A percentile compares a stretch with the other conserved stretches of the same genome.
phyloP scores from a whole-genome alignment of 441 rosid genomes.

The Gossypium laxum region DNA sequence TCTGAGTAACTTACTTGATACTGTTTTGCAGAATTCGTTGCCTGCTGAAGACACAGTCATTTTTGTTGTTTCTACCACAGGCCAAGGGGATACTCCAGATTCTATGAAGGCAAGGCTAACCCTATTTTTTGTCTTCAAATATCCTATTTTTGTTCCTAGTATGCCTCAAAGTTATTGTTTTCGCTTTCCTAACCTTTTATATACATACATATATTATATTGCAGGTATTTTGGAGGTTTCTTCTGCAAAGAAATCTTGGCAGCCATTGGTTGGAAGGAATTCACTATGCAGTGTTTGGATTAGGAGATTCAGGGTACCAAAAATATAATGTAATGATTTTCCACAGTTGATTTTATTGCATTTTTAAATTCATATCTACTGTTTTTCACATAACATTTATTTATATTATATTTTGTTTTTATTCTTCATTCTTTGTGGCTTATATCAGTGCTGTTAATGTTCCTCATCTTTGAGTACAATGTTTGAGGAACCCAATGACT shows the following conservation, averaged over 20 bases:
- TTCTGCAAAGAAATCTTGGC: slow-evolving; percentile 54
- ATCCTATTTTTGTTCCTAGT: neutral
- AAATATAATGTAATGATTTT: slow-evolving; percentile 60
- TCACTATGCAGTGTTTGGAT: slow-evolving; percentile 71
- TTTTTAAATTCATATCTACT: neutral
- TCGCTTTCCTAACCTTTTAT: slow-evolving; percentile 14
- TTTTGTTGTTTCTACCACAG: slow-evolving; percentile 85
- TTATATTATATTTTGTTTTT: neutral
- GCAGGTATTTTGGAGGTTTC: slow-evolving; percentile 80
- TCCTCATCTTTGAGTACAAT: neutral
- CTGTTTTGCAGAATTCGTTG: slow-evolving; percentile 46
- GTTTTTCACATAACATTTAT: neutral
- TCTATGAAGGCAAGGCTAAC: slow-evolving; percentile 46
- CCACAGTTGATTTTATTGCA: neutral
- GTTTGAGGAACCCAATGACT: neutral
- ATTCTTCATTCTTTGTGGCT: neutral
- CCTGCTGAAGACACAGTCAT: slow-evolving; percentile 47
- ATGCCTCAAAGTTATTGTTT: neutral
- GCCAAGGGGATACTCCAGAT: slow-evolving; percentile 87
- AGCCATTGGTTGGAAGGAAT: slow-evolving; percentile 57
- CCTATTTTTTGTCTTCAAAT: neutral
- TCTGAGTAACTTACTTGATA: neutral
- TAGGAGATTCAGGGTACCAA: slow-evolving; percentile 91
- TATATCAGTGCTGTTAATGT: neutral
- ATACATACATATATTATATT: neutral